These are phyloP conservation scores for Colletotrichum limetticola DNA, from an alignment of 2,329 filamentous ascomycete genomes.

Conservation along the genomic window DNA sequence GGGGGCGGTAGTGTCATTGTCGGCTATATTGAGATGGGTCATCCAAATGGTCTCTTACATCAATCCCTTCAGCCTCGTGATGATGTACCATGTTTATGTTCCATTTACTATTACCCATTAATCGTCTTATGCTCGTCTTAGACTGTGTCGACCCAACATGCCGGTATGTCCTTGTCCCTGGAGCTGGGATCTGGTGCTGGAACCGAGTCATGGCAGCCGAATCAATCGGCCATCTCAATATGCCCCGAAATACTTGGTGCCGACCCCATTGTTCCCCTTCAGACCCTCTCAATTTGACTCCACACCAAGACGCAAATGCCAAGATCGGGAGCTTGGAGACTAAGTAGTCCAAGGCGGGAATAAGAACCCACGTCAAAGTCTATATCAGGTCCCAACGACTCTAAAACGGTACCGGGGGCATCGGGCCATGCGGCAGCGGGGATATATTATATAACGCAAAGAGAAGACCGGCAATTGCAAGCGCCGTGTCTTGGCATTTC, in stretches of 20 bases:
- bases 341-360: too few relatives aligned
- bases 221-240: not conserved
- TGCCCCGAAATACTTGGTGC: not conserved
- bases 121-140: not conserved
- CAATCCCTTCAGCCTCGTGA: too few relatives aligned
- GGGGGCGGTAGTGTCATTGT: conserved; percentile 41
- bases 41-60: not conserved
- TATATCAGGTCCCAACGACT: too few relatives aligned
- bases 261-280: too few relatives aligned
- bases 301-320: too few relatives aligned
- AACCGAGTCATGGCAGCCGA: not conserved
- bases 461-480: conserved; percentile 11
- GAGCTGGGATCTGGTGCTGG: not conserved
- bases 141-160: not conserved
- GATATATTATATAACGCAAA: too few relatives aligned
- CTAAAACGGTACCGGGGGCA: not conserved
- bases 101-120: not conserved
- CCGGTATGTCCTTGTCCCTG: not conserved
- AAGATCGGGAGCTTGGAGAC: too few relatives aligned
- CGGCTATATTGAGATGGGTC: not conserved
- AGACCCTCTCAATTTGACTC: too few relatives aligned
- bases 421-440: not conserved
- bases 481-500: conserved; percentile 15
- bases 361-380: not conserved
- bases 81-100: too few relatives aligned